Evolutionary conservation across 192 early-diverging fungal genomes (phyloP), one percentile per base, ranked within the genome.

Genomic region (Coemansia biformis): DNA sequence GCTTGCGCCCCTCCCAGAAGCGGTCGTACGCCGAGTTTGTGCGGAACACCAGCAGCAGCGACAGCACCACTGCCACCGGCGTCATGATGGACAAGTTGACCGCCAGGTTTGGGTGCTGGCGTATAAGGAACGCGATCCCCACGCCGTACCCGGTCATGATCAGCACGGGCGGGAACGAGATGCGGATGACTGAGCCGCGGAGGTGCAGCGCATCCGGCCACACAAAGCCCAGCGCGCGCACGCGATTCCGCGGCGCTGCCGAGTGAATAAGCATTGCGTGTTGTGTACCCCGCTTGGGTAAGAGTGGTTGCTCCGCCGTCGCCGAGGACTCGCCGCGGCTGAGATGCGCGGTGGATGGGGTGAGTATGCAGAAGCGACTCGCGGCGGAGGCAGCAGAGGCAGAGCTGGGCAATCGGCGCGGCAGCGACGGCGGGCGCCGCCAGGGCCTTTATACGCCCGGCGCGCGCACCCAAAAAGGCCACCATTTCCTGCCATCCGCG

Each of bases 1-100:
- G 54, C 53, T 84, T 78, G 35, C 93, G 81, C 15, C 88, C 93
- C 72, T 93, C 93, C 82, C 82, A 92, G 75, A 82, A 93, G 21
- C 90, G 75, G 51, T 85, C 81, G 47, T 86, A 86, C 16, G 83
- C 85, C 21, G 76, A 57, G 43, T 77, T 76, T 15, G 66, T 80
- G 33, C 78, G 61, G 64, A 81, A 77, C 8, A 81, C 75, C 18
- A 79, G 76, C 41, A 83, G 60, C 57, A 79, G 52, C 19, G 72
- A 78, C 35, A 74, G 44, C 10, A 79, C 77, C 18, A 77, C 46
- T 3, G 68, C 68, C 12, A 81, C 43, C n/a, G 73, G 51, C 19
- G 75, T 63, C 50, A 78, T 70, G 18, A 79, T 49, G 16, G 59
- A 39, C 2, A 65, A 18, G 14, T 46, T 51, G 32, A 80, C 56